These are phyloP conservation scores for Plantago major DNA, from an alignment of 257 asterid genomes.

Conservation along the genomic window DNA sequence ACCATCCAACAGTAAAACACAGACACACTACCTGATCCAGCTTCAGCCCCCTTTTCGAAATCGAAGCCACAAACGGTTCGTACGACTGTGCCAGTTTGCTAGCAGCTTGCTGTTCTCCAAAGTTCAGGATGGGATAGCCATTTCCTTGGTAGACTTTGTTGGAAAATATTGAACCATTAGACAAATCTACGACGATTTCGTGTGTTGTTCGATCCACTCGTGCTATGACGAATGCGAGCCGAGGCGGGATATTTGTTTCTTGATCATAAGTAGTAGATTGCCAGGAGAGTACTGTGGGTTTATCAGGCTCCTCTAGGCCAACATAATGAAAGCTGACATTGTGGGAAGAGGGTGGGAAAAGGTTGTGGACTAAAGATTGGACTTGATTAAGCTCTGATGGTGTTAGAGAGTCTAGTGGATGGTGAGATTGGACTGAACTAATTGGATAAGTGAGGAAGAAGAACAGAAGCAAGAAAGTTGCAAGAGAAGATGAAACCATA, in stretches of 20 bases:
- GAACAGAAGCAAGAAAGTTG: no score
- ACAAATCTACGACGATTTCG: conserved; percentile 43
- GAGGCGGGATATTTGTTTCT: conserved; percentile 4
- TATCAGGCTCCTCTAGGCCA: conserved; percentile 62
- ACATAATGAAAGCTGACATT: conserved; percentile 55
- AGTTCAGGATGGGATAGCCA: conserved; percentile 49
- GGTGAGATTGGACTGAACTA: conserved; percentile 21
- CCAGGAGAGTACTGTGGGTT: conserved; percentile 33
- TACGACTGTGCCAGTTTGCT: conserved; percentile 29
- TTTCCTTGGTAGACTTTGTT: conserved; percentile 35
- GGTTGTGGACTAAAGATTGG: conserved; percentile 29
- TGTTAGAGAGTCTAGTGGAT: conserved; percentile 56
- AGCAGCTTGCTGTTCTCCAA: conserved; percentile 40
- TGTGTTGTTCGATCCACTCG: conserved; percentile 31
- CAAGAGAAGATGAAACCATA: no score
- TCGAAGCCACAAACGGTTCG: conserved; percentile 44
- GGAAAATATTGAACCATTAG: conserved; percentile 24
- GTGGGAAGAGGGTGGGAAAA: conserved; percentile 13
- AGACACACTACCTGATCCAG: conserved; percentile 48
- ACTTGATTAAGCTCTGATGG: conserved; percentile 41
- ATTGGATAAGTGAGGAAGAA: no score
- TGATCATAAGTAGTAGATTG: neutral
- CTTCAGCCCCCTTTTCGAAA: conserved; percentile 50
- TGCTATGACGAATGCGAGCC: conserved; percentile 44
- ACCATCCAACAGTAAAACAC: conserved; percentile 54